Conservation (phyloP, 345 rosid species). For the Citrus reticulata region DNA sequence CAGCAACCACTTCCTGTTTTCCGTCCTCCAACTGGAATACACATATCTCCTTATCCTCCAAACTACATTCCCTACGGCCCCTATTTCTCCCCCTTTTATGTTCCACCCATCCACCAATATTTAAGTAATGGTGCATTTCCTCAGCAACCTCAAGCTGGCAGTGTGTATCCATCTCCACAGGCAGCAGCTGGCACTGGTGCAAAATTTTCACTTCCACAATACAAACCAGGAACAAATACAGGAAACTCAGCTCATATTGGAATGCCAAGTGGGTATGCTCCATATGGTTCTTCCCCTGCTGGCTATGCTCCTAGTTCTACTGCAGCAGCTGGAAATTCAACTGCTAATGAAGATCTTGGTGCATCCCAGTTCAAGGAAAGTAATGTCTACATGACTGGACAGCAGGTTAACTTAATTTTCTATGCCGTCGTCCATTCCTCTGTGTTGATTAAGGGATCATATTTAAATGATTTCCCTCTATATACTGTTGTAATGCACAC, state of each 20-base stretch:
- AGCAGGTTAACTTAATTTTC: slow-evolving; percentile 53
- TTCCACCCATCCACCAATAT: slow-evolving; percentile 77
- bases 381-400: slow-evolving; percentile 66
- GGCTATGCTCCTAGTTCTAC: slow-evolving; percentile 70
- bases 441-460: neutral
- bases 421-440: neutral
- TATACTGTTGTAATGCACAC: slow-evolving; percentile 1
- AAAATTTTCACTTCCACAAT: slow-evolving; percentile 76
- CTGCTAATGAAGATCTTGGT: slow-evolving; percentile 66
- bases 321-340: slow-evolving; percentile 62
- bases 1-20: slow-evolving; percentile 85
- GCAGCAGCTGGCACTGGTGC: slow-evolving; percentile 62
- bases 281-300: slow-evolving; percentile 73
- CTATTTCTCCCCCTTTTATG: slow-evolving; percentile 71
- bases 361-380: slow-evolving; percentile 78
- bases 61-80: slow-evolving; percentile 78
- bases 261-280: slow-evolving; percentile 76
- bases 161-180: slow-evolving; percentile 67
- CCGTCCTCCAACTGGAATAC: slow-evolving; percentile 86
- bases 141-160: slow-evolving; percentile 79
- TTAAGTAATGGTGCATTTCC: slow-evolving; percentile 75
- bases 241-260: slow-evolving; percentile 67
- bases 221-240: slow-evolving; percentile 68
- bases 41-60: slow-evolving; percentile 77
- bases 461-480: neutral